Conservation (phyloP, 1,139 yeast genomes). For the Komagataea norvegica region DNA sequence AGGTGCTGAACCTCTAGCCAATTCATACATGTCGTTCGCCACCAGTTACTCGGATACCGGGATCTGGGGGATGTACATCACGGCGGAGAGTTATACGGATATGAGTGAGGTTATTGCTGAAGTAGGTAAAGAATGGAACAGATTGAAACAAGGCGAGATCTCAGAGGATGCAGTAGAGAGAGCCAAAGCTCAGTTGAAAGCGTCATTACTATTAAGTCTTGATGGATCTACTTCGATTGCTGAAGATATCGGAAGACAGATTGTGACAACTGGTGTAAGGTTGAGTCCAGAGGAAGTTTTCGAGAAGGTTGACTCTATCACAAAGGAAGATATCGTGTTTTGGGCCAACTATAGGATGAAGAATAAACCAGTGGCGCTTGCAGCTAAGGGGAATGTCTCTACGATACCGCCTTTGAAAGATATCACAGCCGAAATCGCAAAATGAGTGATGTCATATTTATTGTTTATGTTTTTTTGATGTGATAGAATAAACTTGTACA, state of each 20-base stretch:
- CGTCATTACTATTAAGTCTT: constrained; percentile 78
- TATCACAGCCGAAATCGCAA: constrained; percentile 18
- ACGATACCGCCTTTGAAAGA: constrained; percentile 31
- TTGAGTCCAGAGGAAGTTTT: constrained; percentile 91
- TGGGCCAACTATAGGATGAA: constrained; percentile 87
- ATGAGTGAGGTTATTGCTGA: constrained; percentile 67
- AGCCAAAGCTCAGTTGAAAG: constrained; percentile 92
- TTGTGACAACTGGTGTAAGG: constrained; percentile 90
- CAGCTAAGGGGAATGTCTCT: constrained; percentile 80
- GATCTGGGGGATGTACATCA: constrained; percentile 90
- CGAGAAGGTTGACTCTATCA: constrained; percentile 72
- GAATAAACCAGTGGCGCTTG: constrained; percentile 79
- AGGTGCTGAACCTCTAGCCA: constrained; percentile 58
- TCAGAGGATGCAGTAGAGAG: constrained; percentile 86
- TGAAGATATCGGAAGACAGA: constrained; percentile 96
- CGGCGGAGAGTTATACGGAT: constrained; percentile 66
- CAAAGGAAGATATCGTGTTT: constrained; percentile 70
- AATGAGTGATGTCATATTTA: not conserved
- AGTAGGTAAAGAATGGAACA: constrained; percentile 81
- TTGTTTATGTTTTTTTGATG: not conserved
- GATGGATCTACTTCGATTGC: constrained; percentile 97
- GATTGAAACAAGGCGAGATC: constrained; percentile 71
- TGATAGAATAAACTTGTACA: constrained; percentile 6
- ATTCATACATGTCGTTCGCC: constrained; percentile 93
- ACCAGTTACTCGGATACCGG: constrained; percentile 98